Conservation (phyloP, 345 rosid genomes). For the Adansonia digitata region DNA sequence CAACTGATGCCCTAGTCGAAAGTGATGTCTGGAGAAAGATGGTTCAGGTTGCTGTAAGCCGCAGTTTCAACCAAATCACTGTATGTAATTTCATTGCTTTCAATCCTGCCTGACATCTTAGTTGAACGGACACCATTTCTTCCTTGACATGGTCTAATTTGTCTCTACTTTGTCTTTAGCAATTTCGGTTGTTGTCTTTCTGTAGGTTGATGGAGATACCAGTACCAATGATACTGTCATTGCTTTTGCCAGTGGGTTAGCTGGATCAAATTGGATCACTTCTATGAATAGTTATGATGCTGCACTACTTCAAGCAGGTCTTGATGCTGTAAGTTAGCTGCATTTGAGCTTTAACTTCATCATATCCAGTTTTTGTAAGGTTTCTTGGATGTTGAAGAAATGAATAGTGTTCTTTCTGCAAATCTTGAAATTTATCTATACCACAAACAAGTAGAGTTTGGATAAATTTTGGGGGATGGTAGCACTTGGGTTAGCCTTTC, state of each 20-base stretch:
- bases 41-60: constrained; percentile 73
- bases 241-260: constrained; percentile 85
- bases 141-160: neutral
- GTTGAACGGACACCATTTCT: neutral
- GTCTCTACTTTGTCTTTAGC: neutral
- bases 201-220: constrained; percentile 94
- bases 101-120: neutral
- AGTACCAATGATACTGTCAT: constrained; percentile 80
- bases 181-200: constrained; percentile 15
- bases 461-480: neutral
- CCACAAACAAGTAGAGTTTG: neutral
- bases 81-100: constrained; percentile 38
- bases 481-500: neutral
- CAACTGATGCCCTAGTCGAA: constrained; percentile 79
- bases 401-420: neutral
- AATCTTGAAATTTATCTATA: neutral
- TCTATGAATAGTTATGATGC: constrained; percentile 62
- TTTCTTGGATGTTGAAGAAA: neutral
- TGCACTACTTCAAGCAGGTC: constrained; percentile 78
- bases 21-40: constrained; percentile 91
- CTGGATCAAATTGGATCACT: constrained; percentile 66
- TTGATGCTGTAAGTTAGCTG: constrained; percentile 65
- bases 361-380: neutral
- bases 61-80: constrained; percentile 97
- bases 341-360: neutral